These are phyloP conservation scores for Rhizopus microsporus DNA, from an alignment of 371 early-diverging fungal species.

Conservation along the genomic window DNA sequence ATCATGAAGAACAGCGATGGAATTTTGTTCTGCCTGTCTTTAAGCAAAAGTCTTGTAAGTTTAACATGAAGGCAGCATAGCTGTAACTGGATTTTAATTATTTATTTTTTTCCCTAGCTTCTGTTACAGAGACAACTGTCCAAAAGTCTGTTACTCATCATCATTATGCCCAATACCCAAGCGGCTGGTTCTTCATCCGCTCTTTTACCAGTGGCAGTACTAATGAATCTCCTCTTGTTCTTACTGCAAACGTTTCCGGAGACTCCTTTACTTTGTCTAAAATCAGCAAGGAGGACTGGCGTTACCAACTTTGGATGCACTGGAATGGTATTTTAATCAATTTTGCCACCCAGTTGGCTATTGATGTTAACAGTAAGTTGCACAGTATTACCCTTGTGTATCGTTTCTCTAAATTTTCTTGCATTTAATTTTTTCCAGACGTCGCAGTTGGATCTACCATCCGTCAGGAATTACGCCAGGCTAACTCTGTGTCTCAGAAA, in stretches of 20 bases:
- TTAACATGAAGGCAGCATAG: neutral
- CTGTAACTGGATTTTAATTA: neutral
- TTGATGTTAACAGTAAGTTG: slow-evolving; percentile 35
- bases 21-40: slow-evolving; percentile 51
- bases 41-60: slow-evolving; percentile 41
- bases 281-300: slow-evolving; percentile 36
- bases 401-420: slow-evolving; percentile 1
- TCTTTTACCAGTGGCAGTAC: slow-evolving; percentile 29
- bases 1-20: slow-evolving; percentile 49
- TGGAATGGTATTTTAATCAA: slow-evolving; percentile 54
- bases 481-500: slow-evolving; percentile 20
- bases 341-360: slow-evolving; percentile 49
- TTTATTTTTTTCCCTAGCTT: slow-evolving; percentile 8
- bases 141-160: slow-evolving; percentile 34
- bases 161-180: slow-evolving; percentile 44
- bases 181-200: slow-evolving; percentile 49
- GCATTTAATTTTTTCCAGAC: slow-evolving; percentile 11
- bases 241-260: slow-evolving; percentile 30
- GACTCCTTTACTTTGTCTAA: slow-evolving; percentile 19
- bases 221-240: slow-evolving; percentile 30
- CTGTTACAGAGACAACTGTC: slow-evolving; percentile 25
- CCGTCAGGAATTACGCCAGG: slow-evolving; percentile 22
- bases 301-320: slow-evolving; percentile 54
- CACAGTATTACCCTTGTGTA: slow-evolving; percentile 2
- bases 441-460: slow-evolving; percentile 25